A percentile compares a stretch with the other conserved stretches of the same genome.
phyloP scores from a whole-genome alignment of 129 eudicot species.

The Dittrichia graveolens region DNA sequence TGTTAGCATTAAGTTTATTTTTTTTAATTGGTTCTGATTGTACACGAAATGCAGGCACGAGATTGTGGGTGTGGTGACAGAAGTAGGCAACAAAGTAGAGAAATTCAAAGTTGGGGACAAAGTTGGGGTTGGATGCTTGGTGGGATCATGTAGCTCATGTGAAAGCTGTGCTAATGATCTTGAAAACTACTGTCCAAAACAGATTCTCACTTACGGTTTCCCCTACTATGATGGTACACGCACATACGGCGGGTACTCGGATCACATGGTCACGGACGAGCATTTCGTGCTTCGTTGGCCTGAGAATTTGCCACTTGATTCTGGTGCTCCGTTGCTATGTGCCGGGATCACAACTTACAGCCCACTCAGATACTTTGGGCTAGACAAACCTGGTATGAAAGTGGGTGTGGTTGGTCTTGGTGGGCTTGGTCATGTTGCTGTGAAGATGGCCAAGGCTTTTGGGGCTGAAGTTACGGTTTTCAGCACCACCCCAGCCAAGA shows the following conservation, averaged over 20 bases:
- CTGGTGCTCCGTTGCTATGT: slow-evolving; percentile 61
- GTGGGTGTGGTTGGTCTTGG: slow-evolving; percentile 69
- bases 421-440: slow-evolving; percentile 59
- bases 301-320: slow-evolving; percentile 51
- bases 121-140: slow-evolving; percentile 67
- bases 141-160: slow-evolving; percentile 54
- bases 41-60: slow-evolving; percentile 49
- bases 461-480: slow-evolving; percentile 58
- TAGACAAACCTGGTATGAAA: slow-evolving; percentile 51
- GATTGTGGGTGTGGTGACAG: slow-evolving; percentile 54
- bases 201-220: slow-evolving; percentile 37
- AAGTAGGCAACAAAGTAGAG: slow-evolving; percentile 51
- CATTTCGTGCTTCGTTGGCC: slow-evolving; percentile 53
- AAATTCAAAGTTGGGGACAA: slow-evolving; percentile 59
- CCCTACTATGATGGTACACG: slow-evolving; percentile 48
- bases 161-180: slow-evolving; percentile 42
- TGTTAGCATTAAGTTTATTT: no score
- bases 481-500: slow-evolving; percentile 45
- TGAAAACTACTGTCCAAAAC: slow-evolving; percentile 53
- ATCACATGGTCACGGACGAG: slow-evolving; percentile 56
- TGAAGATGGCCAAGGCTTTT: slow-evolving; percentile 60
- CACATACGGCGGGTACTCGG: slow-evolving; percentile 65
- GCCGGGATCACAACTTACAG: slow-evolving; percentile 77
- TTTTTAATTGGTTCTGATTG: neutral
- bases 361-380: slow-evolving; percentile 55